Conservation (phyloP, 2,329 filamentous ascomycete species). For the Talaromyces sp. region DNA sequence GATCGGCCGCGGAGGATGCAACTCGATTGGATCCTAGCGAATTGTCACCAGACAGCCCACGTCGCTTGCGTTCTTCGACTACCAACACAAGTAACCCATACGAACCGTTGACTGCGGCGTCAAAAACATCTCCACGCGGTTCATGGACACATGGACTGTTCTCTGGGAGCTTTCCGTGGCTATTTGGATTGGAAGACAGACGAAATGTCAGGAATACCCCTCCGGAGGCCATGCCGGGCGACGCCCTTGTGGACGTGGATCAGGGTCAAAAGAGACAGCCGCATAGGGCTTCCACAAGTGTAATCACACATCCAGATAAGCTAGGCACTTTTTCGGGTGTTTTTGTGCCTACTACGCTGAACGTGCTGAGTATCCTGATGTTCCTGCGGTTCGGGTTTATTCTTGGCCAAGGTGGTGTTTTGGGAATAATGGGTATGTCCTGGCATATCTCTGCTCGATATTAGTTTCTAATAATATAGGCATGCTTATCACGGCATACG, state of each 20-base stretch:
- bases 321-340: slow-evolving; percentile 73
- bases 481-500: slow-evolving; percentile 69
- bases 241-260: slow-evolving; percentile 7
- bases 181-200: slow-evolving; percentile 14
- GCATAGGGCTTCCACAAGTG: slow-evolving; percentile 20
- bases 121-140: slow-evolving; percentile 14
- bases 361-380: slow-evolving; percentile 87
- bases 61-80: slow-evolving; percentile 19
- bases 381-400: slow-evolving; percentile 85
- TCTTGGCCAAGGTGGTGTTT: slow-evolving; percentile 69
- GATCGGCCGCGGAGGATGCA: slow-evolving; percentile 33
- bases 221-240: not conserved
- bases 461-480: slow-evolving; percentile 38
- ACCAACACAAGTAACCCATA: slow-evolving; percentile 16
- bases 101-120: slow-evolving; percentile 19
- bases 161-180: slow-evolving; percentile 21
- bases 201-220: slow-evolving; percentile 8
- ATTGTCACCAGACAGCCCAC: slow-evolving; percentile 18
- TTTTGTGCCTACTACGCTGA: slow-evolving; percentile 83
- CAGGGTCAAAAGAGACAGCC: slow-evolving; percentile 22
- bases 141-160: slow-evolving; percentile 19
- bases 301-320: slow-evolving; percentile 48
- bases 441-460: not conserved
- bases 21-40: slow-evolving; percentile 30
- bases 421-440: slow-evolving; percentile 68